Evolutionary conservation across 768 basidiomycete genomes (phyloP).

Genomic region (Postia placenta): DNA sequence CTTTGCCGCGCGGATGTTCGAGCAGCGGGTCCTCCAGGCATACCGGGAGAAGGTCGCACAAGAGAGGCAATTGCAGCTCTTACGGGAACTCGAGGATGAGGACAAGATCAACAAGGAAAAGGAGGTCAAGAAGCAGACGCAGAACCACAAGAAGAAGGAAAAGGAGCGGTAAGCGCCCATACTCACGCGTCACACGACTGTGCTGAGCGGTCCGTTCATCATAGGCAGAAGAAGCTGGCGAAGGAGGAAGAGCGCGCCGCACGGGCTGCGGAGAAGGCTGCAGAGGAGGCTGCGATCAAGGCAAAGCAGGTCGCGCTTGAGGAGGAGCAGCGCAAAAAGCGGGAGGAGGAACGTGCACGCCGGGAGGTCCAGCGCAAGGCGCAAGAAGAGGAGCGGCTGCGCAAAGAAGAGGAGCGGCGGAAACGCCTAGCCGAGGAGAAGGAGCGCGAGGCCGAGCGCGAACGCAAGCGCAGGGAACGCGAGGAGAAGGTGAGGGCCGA

Average conservation of each 20-base stretch:
- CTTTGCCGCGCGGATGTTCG: conserved; percentile 99
- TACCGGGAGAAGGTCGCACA: conserved; percentile 97
- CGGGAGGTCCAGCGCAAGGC: conserved; percentile 73
- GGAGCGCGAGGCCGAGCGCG: conserved; percentile 72
- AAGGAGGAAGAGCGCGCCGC: conserved; percentile 89
- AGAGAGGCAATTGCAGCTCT: conserved; percentile 87
- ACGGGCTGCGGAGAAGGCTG: conserved; percentile 79
- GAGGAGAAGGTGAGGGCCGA: conserved; percentile 55
- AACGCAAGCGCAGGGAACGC: conserved; percentile 67
- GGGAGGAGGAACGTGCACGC: conserved; percentile 80
- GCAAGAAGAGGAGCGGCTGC: conserved; percentile 75
- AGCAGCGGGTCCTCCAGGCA: conserved; percentile 93
- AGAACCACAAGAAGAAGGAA: conserved; percentile 99
- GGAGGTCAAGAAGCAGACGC: conserved; percentile 89
- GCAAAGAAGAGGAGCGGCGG: conserved; percentile 80
- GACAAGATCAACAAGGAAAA: conserved; percentile 80
- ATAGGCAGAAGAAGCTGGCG: conserved; percentile 83
- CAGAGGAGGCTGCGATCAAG: conserved; percentile 74
- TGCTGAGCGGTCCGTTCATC: conserved; percentile 1
- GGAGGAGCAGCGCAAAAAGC: conserved; percentile 73
- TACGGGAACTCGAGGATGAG: conserved; percentile 95
- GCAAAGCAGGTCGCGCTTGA: conserved; percentile 74
- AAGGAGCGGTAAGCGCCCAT: conserved; percentile 70
- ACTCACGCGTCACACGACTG: conserved; percentile 3
- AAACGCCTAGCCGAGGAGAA: conserved; percentile 75